Evolutionary conservation across 768 basidiomycete genomes (phyloP), one percentile per base, ranked within the genome.

Genomic region (Leucosporidium creatinivorum): DNA sequence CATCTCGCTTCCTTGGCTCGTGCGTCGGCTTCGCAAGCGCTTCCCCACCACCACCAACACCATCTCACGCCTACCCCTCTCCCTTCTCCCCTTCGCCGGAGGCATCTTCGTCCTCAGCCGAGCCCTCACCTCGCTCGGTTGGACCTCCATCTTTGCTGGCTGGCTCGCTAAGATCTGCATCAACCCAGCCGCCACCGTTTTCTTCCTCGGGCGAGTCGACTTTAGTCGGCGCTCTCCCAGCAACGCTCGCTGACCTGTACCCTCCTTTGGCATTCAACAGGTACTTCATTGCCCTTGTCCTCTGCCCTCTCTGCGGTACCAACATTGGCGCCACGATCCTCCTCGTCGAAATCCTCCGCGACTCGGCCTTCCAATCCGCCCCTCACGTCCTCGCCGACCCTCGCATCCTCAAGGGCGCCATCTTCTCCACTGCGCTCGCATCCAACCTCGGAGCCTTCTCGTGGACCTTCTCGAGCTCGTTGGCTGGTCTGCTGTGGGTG

Each of bases 71-170:
- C 60, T 72, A 33, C 60, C 72, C 73, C 85, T 92, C 67, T 83
- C 85, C 18, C 84, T 96, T 10, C 80, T 96, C 21, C 91, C 91
- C 0, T 98, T 98, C 75, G 89, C 92, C 0, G 92, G 97, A 76
- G 87, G 88, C 1, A 91, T 93, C 78, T 97, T 98, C 80, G 91
- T 97, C 72, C 84, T 98, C 65, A 90, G 94, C 66, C 88, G 93
- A 75, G 89, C 83, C 0, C 83, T 98, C 9, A 82, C 85, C 18
- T 82, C 85, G 68, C 85, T 87, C 66, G 91, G 91, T 31, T 98
- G 93, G 92, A 90, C 94, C 13, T 81, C 85, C 18, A 82, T 93
- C 28, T 94, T 93, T 75, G 87, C 85, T 0, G 72, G 73, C 4
- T 90, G 89, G 89, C 66, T 80, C 51, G 81, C 80, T 12, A 78